Base-by-base conservation (phyloP, 2,329 filamentous ascomycete genomes). In the Aspergillus felis region DNA sequence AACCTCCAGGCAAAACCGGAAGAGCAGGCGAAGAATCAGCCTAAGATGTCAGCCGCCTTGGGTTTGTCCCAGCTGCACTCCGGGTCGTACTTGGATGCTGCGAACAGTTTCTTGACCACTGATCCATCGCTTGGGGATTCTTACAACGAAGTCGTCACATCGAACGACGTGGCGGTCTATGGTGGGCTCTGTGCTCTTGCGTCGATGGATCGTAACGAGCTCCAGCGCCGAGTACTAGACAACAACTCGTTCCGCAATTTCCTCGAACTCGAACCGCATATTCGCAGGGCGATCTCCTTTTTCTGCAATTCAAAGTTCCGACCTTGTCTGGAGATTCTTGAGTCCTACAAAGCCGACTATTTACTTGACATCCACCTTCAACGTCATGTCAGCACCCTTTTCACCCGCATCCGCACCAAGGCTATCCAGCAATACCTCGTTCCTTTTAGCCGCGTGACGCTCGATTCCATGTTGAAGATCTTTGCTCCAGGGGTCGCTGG, bases 281-380 rank as follows among this genome's bases (percentile, higher is more conserved):
- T 99, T 61, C 90, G 94, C 62, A 92, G 92, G 57, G 93, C 94
- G 12, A 89, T 99, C 65, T 85, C 85, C 7, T 87, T 91, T 71
- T 99, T 97, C 77, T 91, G 93, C 66, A 91, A 89, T 64, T 91
- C 91, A 59, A 90, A 95, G 66, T 99, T 97, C 74, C 88, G 90
- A 9, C 84, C 84, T 47, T 97, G 93, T 72, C 80, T 99, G 48
- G 83, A 86, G 50, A 91, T 93, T 38, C 82, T 99, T 0, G 90
- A 94, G 67, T 83, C 86, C 4, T 93, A 94, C 73, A 87, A 87
- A 51, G 78, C 86, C 38, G 94, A 99, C 74, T 97, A 94, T 71
- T 81, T 92, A n/a, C 84, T 97, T 4, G 94, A 99, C 69, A 79
- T 96, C 22, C 88, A 96, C 72, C 83, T 99, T 6, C 87, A 90